These are phyloP conservation scores for Inonotus obliquus DNA, from an alignment of 1,284 basidiomycete genomes.

Conservation along the genomic window DNA sequence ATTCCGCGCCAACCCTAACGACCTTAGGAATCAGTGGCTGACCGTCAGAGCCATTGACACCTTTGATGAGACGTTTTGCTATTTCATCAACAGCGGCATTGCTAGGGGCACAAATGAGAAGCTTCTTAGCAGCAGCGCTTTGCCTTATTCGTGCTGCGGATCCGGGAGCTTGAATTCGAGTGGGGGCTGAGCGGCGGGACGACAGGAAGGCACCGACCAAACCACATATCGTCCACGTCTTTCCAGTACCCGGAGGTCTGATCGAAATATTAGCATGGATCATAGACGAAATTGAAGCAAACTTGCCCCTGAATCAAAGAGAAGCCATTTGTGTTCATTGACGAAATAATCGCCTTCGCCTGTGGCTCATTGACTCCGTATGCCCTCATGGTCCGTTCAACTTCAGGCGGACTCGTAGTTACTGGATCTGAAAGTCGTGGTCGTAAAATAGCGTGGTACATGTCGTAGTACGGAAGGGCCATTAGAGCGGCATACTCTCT, in stretches of 20 bases:
- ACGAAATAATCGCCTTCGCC: conserved; percentile 82
- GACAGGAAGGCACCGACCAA: conserved; percentile 85
- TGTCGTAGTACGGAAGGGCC: conserved; percentile 80
- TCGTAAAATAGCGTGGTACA: conserved; percentile 64
- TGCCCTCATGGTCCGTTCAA: conserved; percentile 63
- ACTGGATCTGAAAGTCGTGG: conserved; percentile 54
- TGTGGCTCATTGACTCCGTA: conserved; percentile 93
- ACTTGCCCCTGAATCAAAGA: conserved; percentile 91
- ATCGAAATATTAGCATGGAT: conserved; percentile 1
- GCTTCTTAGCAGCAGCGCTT: conserved; percentile 58
- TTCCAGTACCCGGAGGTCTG: conserved; percentile 97
- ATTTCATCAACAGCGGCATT: conserved; percentile 99
- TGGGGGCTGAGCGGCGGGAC: conserved; percentile 45
- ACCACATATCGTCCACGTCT: conserved; percentile 97
- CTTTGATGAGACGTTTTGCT: conserved; percentile 81
- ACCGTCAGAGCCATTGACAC: conserved; percentile 59
- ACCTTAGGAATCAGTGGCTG: conserved; percentile 64
- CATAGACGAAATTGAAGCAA: not conserved
- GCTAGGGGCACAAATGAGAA: conserved; percentile 94
- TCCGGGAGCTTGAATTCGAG: conserved; percentile 45
- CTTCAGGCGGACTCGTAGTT: conserved; percentile 45
- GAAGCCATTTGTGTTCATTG: conserved; percentile 77
- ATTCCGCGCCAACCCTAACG: conserved; percentile 84
- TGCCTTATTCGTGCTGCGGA: conserved; percentile 36
- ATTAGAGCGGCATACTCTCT: conserved; percentile 90